A percentile compares a stretch with the other conserved stretches of the same genome.
Conservation (phyloP, 768 basidiomycete genomes). For the Termitomyces sp. region DNA sequence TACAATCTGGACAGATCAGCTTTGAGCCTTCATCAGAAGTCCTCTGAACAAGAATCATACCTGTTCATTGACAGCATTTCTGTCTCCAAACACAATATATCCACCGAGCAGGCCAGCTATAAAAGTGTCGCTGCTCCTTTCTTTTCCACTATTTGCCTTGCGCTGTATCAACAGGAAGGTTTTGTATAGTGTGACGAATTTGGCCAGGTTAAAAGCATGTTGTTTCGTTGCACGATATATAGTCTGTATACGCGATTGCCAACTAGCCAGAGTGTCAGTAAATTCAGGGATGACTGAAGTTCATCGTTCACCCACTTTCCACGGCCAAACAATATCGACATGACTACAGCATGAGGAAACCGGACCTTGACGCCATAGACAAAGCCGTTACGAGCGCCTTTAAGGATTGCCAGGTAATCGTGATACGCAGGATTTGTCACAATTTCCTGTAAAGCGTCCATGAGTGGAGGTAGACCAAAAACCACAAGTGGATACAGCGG, state of each 20-base stretch:
- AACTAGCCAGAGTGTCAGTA: slow-evolving; percentile 38
- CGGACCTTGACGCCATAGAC: slow-evolving; percentile 89
- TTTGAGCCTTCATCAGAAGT: not conserved
- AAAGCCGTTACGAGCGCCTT: slow-evolving; percentile 88
- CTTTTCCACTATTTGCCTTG: slow-evolving; percentile 77
- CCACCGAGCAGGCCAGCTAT: slow-evolving; percentile 91
- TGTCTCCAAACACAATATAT: slow-evolving; percentile 81
- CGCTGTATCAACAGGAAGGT: slow-evolving; percentile 75
- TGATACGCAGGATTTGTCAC: slow-evolving; percentile 74
- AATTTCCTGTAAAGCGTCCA: slow-evolving; percentile 37
- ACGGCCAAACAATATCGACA: slow-evolving; percentile 90
- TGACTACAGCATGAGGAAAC: slow-evolving; percentile 94
- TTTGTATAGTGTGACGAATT: slow-evolving; percentile 95
- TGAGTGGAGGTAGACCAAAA: slow-evolving; percentile 9
- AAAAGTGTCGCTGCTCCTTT: slow-evolving; percentile 79
- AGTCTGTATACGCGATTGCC: slow-evolving; percentile 56
- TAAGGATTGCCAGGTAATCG: slow-evolving; percentile 88
- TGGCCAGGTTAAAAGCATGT: slow-evolving; percentile 88
- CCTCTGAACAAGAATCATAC: slow-evolving; percentile 33
- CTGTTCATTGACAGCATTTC: slow-evolving; percentile 89
- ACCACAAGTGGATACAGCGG: not conserved
- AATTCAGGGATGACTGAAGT: slow-evolving; percentile 4
- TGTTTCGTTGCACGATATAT: slow-evolving; percentile 86
- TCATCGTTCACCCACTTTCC: slow-evolving; percentile 64
- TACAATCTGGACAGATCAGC: slow-evolving; percentile 62